Conservation (phyloP, 208 protist species). For the Crithidia mellificae region DNA sequence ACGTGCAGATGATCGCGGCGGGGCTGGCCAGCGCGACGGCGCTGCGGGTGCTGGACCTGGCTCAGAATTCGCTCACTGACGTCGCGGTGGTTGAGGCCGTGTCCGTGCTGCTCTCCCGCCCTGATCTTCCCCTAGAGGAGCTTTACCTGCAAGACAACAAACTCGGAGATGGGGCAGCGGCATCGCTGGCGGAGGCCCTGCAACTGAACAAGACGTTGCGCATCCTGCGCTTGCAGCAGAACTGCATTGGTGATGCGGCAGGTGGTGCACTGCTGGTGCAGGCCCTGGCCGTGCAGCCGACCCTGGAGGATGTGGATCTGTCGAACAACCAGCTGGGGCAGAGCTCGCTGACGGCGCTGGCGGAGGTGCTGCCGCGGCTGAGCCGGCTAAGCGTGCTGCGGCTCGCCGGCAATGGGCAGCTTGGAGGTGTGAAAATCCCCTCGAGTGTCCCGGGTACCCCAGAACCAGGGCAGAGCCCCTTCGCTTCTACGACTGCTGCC, state of each 20-base stretch:
- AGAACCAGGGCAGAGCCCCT: not conserved
- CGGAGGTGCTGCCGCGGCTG: slow-evolving; percentile 53
- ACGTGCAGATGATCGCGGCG: slow-evolving; percentile 60
- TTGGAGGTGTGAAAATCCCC: slow-evolving; percentile 30
- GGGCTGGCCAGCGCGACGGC: slow-evolving; percentile 62
- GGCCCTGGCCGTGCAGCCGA: slow-evolving; percentile 49
- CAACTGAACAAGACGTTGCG: slow-evolving; percentile 77
- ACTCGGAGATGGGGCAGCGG: slow-evolving; percentile 58
- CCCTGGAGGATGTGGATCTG: slow-evolving; percentile 67
- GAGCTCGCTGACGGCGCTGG: slow-evolving; percentile 46
- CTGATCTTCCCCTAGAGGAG: slow-evolving; percentile 69
- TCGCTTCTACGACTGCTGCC: not conserved
- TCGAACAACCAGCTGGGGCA: slow-evolving; percentile 74
- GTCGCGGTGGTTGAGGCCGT: slow-evolving; percentile 54
- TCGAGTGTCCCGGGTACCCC: not conserved
- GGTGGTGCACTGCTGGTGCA: slow-evolving; percentile 62
- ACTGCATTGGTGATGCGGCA: slow-evolving; percentile 70
- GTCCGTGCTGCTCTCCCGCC: slow-evolving; percentile 65
- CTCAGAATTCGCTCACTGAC: slow-evolving; percentile 81
- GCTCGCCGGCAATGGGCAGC: slow-evolving; percentile 65
- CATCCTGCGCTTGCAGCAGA: slow-evolving; percentile 75
- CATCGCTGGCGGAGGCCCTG: slow-evolving; percentile 68
- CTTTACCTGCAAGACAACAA: slow-evolving; percentile 82
- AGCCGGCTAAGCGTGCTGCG: slow-evolving; percentile 53
- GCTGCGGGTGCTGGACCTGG: slow-evolving; percentile 82